phyloP scores from a whole-genome alignment of 73 alveolate genomes.

The Symbiodinium pilosum region DNA sequence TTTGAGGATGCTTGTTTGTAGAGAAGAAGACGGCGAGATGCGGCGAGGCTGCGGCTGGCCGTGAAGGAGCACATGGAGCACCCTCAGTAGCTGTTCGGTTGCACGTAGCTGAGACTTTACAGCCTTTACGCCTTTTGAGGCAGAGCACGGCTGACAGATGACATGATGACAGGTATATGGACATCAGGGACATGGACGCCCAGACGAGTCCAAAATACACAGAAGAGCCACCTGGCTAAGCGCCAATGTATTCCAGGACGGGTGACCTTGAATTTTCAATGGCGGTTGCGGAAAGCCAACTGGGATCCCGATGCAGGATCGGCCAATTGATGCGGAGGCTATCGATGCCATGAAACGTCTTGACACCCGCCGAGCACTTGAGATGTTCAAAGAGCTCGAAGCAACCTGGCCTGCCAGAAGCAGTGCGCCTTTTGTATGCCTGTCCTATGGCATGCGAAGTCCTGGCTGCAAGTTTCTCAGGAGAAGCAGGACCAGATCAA shows the following conservation, averaged over 20 bases:
- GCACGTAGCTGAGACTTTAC: no score
- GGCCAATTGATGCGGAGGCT: not conserved
- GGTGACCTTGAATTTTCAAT: not conserved
- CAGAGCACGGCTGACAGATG: no score
- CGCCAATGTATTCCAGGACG: not conserved
- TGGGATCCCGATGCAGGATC: not conserved
- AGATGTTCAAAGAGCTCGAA: slow-evolving; percentile 36
- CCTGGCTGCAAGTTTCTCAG: not conserved
- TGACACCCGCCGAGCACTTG: slow-evolving; percentile 25
- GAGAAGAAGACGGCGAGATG: no score
- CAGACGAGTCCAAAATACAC: not conserved
- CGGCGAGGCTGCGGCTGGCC: no score
- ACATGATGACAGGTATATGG: no score
- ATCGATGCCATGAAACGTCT: not conserved
- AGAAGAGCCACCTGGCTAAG: not conserved
- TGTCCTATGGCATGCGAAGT: no score
- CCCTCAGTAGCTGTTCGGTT: no score
- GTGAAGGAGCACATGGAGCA: no score
- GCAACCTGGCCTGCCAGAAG: not conserved
- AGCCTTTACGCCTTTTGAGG: no score
- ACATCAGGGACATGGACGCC: no score
- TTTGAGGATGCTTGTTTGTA: no score
- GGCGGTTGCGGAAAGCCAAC: not conserved
- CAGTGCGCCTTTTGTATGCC: not conserved
- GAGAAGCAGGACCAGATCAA: slow-evolving; percentile 16